Percentiles rank a stretch among this genome's conserved stretches.
Evolutionary conservation across 192 early-diverging fungal genomes (phyloP).

Genomic region (Coemansia sp.): DNA sequence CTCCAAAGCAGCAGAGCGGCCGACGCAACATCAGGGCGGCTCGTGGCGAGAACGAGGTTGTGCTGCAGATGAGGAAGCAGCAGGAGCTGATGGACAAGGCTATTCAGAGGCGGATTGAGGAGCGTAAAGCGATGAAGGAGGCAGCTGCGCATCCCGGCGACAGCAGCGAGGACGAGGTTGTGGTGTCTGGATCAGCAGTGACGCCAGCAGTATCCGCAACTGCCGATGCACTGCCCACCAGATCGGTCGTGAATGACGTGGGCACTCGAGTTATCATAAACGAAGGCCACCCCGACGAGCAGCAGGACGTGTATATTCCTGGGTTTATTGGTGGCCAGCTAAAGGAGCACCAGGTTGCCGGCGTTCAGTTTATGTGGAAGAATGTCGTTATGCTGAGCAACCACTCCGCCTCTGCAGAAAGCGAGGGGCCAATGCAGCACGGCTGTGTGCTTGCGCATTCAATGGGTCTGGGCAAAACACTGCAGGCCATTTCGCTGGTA

Average conservation of each 20-base stretch:
- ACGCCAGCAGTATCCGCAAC: not conserved
- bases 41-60: constrained; percentile 21
- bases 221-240: not conserved
- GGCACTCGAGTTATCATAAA: constrained; percentile 57
- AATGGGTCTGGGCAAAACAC: constrained; percentile 86
- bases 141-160: constrained; percentile 3
- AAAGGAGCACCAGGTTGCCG: constrained; percentile 74
- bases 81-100: constrained; percentile 9
- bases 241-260: not conserved
- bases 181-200: constrained; percentile 13
- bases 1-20: not conserved
- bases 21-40: constrained; percentile 42
- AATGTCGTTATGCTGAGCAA: constrained; percentile 67
- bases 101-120: constrained; percentile 14
- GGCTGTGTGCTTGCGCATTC: constrained; percentile 82
- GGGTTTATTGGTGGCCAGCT: constrained; percentile 56
- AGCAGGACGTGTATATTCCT: constrained; percentile 45
- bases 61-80: constrained; percentile 19
- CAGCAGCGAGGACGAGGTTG: not conserved
- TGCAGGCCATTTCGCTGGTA: constrained; percentile 72
- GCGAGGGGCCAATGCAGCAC: constrained; percentile 12
- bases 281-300: constrained; percentile 37
- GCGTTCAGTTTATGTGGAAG: constrained; percentile 77
- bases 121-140: constrained; percentile 1
- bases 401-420: not conserved